phyloP scores from a whole-genome alignment of 2,329 filamentous ascomycete species.

The Kalaharituber pfeilii region DNA sequence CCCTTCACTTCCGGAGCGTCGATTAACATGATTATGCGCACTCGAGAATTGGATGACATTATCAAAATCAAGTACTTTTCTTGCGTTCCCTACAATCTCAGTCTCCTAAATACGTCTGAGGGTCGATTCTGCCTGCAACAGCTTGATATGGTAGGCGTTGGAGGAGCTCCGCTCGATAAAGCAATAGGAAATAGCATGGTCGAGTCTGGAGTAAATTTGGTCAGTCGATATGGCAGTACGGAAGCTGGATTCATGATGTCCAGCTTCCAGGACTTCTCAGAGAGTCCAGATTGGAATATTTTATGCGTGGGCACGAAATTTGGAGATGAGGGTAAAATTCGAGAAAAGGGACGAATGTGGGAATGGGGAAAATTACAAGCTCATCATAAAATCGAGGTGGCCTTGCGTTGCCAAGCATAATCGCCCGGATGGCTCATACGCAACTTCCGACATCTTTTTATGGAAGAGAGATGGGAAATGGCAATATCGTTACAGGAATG shows the following conservation, averaged over 20 bases:
- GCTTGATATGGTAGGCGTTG: slow-evolving; percentile 47
- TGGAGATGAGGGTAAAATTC: slow-evolving; percentile 18
- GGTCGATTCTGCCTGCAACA: slow-evolving; percentile 31
- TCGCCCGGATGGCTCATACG: slow-evolving; percentile 41
- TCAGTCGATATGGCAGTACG: slow-evolving; percentile 47
- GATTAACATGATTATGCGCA: slow-evolving; percentile 23
- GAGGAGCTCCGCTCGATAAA: slow-evolving; percentile 40
- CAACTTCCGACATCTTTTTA: slow-evolving; percentile 44
- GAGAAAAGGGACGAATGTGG: slow-evolving; percentile 10
- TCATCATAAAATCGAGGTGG: slow-evolving; percentile 40
- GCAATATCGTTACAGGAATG: slow-evolving; percentile 44
- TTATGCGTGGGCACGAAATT: slow-evolving; percentile 29
- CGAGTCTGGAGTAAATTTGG: slow-evolving; percentile 35
- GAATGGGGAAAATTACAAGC: slow-evolving; percentile 30
- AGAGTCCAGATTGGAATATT: slow-evolving; percentile 45
- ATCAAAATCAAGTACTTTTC: slow-evolving; percentile 31
- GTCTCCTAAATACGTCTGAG: slow-evolving; percentile 34
- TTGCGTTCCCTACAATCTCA: slow-evolving; percentile 42
- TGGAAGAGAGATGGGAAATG: slow-evolving; percentile 28
- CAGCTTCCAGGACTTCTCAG: slow-evolving; percentile 39
- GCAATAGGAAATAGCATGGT: slow-evolving; percentile 39
- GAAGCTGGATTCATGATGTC: slow-evolving; percentile 44
- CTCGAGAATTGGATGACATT: neutral
- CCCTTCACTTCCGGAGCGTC: slow-evolving; percentile 42
- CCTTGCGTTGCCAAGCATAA: slow-evolving; percentile 39